Conservation (phyloP, 345 rosid genomes). For the Hibiscus tridactylites region DNA sequence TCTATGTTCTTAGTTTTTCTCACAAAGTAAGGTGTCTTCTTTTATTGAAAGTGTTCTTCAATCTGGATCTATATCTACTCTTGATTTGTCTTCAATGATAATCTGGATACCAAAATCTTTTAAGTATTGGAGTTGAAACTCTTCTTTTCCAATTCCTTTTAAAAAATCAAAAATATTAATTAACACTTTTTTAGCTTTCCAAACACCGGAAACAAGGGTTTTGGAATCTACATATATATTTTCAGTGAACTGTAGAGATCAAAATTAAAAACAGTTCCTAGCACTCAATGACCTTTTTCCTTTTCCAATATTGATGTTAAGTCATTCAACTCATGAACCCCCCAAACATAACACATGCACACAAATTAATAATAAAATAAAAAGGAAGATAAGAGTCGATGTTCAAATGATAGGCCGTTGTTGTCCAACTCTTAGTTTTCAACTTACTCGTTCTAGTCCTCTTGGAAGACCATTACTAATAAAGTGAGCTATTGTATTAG, state of each 20-base stretch:
- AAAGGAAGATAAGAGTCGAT: neutral
- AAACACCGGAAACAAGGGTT: neutral
- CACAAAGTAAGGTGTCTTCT: neutral
- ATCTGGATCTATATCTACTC: neutral
- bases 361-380: too few relatives aligned
- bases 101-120: neutral
- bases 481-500: neutral
- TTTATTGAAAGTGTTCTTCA: neutral
- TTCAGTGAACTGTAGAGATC: neutral
- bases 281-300: neutral
- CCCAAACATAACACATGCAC: too few relatives aligned
- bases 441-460: neutral
- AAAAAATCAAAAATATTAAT: neutral
- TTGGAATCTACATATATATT: neutral
- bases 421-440: neutral
- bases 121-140: neutral
- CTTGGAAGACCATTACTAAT: neutral
- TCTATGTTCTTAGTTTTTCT: neutral
- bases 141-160: neutral
- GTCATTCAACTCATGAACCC: neutral
- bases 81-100: neutral
- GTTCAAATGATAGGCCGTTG: neutral
- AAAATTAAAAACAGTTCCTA: neutral
- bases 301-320: neutral
- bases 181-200: neutral